phyloP scores from a whole-genome alignment of 768 basidiomycete species.

The Xerocomellus chrysenteron region DNA sequence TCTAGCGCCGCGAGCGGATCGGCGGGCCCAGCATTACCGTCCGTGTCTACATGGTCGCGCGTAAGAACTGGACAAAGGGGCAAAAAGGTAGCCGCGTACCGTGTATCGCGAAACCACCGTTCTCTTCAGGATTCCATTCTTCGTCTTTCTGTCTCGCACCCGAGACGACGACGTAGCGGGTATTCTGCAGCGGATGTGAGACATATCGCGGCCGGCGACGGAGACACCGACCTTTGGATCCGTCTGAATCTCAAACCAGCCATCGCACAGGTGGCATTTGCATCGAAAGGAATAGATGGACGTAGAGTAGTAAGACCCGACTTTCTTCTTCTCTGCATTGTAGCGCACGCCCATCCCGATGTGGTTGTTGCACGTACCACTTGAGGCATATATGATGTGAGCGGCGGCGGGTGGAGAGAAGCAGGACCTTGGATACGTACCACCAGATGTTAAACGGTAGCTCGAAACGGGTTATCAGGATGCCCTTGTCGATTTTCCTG shows the following conservation, averaged over 20 bases:
- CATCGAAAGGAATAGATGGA: slow-evolving; percentile 95
- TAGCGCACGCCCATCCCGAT: slow-evolving; percentile 99
- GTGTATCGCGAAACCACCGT: slow-evolving; percentile 88
- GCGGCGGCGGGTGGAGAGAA: background rate
- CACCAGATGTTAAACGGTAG: slow-evolving; percentile 97
- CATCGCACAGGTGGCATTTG: slow-evolving; percentile 94
- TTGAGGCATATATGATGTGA: slow-evolving; percentile 30
- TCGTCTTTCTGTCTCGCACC: slow-evolving; percentile 95
- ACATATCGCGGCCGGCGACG: background rate
- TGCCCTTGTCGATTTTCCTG: slow-evolving; percentile 93
- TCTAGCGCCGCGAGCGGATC: slow-evolving; percentile 90
- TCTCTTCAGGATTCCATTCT: slow-evolving; percentile 96
- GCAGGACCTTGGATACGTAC: slow-evolving; percentile 42
- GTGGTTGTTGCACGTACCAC: slow-evolving; percentile 92
- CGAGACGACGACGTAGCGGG: slow-evolving; percentile 87
- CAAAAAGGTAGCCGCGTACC: slow-evolving; percentile 43
- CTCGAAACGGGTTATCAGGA: slow-evolving; percentile 94
- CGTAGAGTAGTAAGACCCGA: slow-evolving; percentile 92
- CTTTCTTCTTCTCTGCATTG: slow-evolving; percentile 98
- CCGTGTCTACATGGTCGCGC: slow-evolving; percentile 53
- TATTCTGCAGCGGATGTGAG: slow-evolving; percentile 59
- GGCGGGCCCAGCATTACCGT: slow-evolving; percentile 55
- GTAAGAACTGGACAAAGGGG: background rate
- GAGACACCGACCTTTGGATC: slow-evolving; percentile 77
- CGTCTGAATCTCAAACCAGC: slow-evolving; percentile 98